Base-by-base conservation (phyloP, 1,284 basidiomycete genomes). In the Sporisorium exsertum region DNA sequence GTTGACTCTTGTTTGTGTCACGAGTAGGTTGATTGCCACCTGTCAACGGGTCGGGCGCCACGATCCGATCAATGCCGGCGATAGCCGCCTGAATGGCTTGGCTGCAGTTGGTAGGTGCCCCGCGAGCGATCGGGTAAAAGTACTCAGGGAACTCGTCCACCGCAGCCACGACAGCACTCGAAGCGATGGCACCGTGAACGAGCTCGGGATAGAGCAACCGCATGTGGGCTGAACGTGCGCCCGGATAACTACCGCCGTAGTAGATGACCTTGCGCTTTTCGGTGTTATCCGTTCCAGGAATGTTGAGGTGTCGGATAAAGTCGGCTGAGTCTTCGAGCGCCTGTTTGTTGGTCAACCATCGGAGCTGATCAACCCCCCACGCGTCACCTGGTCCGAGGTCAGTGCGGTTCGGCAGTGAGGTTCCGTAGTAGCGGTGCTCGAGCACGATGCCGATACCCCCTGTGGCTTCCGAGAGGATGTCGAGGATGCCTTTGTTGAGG, bases 181-280 rank as follows among this genome's bases (percentile, higher is more conserved):
- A 94, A 1, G 94, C 94, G 72, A 98, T 96, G 0, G 93, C 92
- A 20, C 95, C 96, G 86, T 90, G 95, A 5, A 95, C 93, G 13
- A 95, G 88, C 27, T 96, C 90, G 0, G 95, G 95, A 81, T 94
- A 94, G 12, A 94, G 88, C 33, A 94, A 60, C 55, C 90, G 91
- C 92, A 97, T 94, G 81, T 97, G 94, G 0, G 96, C 96, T 0
- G 94, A 92, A 18, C 95, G 91, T 5, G 94, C 95, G 55, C 96
- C 96, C 7, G 95, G 94, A 82, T 98, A 95, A 0, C 78, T 81
- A n/a, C 81, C 78, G 29, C 96, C 95, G 80, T 97, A 97, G 86
- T 96, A 96, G 73, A 98, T 94, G 92, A 95, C 96, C 54, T 72
- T 79, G 37, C 77, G 59, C 35, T 77, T 64, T 46, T 76, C 76